Evolutionary conservation across 345 rosid species (phyloP), one percentile per base, ranked within the genome.

Genomic region (Boechera stricta): DNA sequence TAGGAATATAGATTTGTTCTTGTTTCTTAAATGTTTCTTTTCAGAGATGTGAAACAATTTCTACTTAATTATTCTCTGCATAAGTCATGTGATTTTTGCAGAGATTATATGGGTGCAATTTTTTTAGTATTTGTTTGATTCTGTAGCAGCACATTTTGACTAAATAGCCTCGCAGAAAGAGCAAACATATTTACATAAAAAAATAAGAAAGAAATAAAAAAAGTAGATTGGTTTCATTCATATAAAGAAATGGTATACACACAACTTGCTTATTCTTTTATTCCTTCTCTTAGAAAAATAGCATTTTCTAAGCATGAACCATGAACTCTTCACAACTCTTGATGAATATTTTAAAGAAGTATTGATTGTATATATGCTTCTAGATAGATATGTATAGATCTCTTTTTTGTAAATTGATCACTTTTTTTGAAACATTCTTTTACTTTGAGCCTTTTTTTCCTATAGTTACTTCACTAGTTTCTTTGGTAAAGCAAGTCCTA

Each of bases 101-200:
- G 80, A 62, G 58, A 44, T 12, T 62, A 15, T 54, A 48, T 69
- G 24, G 80, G 28, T 76, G 48, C 69, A 76, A 16, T 52, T 51
- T 48, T 51, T 68, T 60, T 51, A 48, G 49, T 60, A 39, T 68
- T 69, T 53, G 7, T 41, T 72, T 48, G 61, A 15, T 71, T 65
- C 73, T 59, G 77, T 62, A 54, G 81, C 71, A 44, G 64, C 65
- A 59, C 54, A 59, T 57, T 83, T 85, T 83, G 85, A 83, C 85
- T 63, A 18, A 39, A 72, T 13, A 38, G 63, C 63, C 81, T 60
- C 68, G 66, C 39, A 61, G 10, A 31, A 56, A 29, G 24, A 29
- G 61, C 61, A 13, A 56, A 31, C 36, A 29, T 56, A 12, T 56
- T 31, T 24, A 56, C 36, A 31, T 56, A 5, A 42, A 41, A 28